Percentiles rank a stretch among this genome's conserved stretches.
These are phyloP conservation scores for Polyporus arcularius DNA, from an alignment of 768 basidiomycete species.

Conservation along the genomic window DNA sequence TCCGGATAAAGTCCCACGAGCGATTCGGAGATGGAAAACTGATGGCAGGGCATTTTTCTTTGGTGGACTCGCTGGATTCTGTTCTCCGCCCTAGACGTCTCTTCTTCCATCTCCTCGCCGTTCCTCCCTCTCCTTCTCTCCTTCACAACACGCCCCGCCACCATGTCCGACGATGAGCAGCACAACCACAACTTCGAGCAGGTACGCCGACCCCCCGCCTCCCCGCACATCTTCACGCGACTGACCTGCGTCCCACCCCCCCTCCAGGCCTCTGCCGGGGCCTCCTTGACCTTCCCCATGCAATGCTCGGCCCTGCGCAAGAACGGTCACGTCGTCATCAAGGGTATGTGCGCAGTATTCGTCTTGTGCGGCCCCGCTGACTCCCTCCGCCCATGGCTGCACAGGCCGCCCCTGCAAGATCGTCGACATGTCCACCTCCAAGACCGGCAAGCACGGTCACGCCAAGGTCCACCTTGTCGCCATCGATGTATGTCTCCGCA, in stretches of 20 bases:
- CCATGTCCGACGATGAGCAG: constrained; percentile 87
- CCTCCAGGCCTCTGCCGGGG: constrained; percentile 65
- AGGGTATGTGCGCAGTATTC: constrained; percentile 46
- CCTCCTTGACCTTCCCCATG: constrained; percentile 81
- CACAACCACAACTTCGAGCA: constrained; percentile 89
- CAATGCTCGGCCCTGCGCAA: constrained; percentile 97
- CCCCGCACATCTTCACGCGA: constrained; percentile 14
- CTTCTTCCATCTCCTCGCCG: constrained; percentile 29
- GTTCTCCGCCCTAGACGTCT: constrained; percentile 12
- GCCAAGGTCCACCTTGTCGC: constrained; percentile 98
- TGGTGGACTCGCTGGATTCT: not conserved
- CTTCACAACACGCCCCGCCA: constrained; percentile 27
- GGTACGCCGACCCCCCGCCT: constrained; percentile 41
- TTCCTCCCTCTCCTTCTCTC: constrained; percentile 31
- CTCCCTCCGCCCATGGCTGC: constrained; percentile 1
- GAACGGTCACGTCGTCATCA: constrained; percentile 95
- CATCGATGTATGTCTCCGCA: constrained; percentile 75
- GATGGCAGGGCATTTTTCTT: constrained; percentile 23
- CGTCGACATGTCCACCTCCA: constrained; percentile 99
- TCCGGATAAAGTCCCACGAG: constrained; percentile 26
- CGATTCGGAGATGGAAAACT: constrained; percentile 45
- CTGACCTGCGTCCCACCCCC: constrained; percentile 4
- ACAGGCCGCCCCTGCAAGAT: constrained; percentile 95
- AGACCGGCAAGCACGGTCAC: constrained; percentile 99
- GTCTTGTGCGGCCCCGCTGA: not conserved